These are phyloP conservation scores for Apophysomyces sp. DNA, from an alignment of 371 early-diverging fungal genomes.

Conservation along the genomic window DNA sequence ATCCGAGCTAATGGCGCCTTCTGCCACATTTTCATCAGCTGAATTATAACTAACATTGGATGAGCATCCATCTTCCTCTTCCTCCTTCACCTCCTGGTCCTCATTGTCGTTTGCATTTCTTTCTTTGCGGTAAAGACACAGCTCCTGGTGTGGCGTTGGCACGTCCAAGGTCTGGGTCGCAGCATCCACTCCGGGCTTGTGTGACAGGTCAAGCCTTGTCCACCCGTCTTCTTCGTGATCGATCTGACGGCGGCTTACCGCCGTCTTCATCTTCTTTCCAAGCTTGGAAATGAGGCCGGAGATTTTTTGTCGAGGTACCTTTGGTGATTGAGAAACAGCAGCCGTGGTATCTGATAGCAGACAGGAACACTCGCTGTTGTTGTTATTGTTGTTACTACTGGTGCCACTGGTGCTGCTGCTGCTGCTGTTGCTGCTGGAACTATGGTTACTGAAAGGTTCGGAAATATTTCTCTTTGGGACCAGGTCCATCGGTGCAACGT, in stretches of 20 bases:
- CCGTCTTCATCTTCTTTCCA: conserved; percentile 16
- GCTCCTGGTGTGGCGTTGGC: background rate
- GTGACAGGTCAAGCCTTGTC: background rate
- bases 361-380: background rate
- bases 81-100: too few species aligned
- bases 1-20: background rate
- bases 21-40: background rate
- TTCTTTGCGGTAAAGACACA: background rate
- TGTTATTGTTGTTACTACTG: background rate
- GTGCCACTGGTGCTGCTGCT: background rate
- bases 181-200: background rate
- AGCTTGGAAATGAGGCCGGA: conserved; percentile 8
- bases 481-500: background rate
- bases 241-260: background rate
- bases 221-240: background rate
- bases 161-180: background rate
- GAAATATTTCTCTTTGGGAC: background rate
- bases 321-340: background rate
- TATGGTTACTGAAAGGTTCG: background rate
- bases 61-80: background rate
- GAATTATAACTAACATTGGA: background rate
- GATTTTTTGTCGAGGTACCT: background rate
- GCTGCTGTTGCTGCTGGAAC: background rate
- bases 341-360: background rate
- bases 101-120: background rate